Percentiles rank a stretch among this genome's conserved stretches.
phyloP scores from a whole-genome alignment of 805 yeast genomes.

The Ogataea kodamae region DNA sequence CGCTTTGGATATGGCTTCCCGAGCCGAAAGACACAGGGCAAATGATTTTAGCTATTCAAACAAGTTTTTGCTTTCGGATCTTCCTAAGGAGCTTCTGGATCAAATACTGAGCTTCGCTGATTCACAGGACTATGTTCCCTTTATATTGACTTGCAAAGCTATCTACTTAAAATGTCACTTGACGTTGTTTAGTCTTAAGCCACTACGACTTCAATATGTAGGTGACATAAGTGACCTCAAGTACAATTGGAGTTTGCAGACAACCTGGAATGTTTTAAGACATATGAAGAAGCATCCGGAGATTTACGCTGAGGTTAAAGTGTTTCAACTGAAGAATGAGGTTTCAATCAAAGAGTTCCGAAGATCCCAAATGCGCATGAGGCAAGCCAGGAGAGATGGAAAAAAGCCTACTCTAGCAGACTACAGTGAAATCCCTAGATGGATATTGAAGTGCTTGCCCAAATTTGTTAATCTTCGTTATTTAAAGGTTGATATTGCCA shows the following conservation, averaged over 20 bases:
- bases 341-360: slow-evolving; percentile 7
- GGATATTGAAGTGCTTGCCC: slow-evolving; percentile 7
- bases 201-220: slow-evolving; percentile 17
- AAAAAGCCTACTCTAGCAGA: neutral
- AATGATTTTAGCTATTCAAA: neutral
- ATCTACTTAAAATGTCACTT: slow-evolving; percentile 19
- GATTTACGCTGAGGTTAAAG: slow-evolving; percentile 15
- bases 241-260: slow-evolving; percentile 9
- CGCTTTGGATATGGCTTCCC: slow-evolving; percentile 8
- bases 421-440: slow-evolving; percentile 9
- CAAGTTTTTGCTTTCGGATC: slow-evolving; percentile 7
- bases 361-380: neutral
- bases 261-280: slow-evolving; percentile 13
- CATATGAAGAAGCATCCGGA: slow-evolving; percentile 13
- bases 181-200: slow-evolving; percentile 20
- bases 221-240: slow-evolving; percentile 6
- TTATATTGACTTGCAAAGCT: slow-evolving; percentile 18
- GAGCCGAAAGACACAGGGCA: slow-evolving; percentile 1
- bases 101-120: slow-evolving; percentile 14
- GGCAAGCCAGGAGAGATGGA: neutral
- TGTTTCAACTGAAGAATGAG: slow-evolving; percentile 15
- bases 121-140: slow-evolving; percentile 15
- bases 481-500: slow-evolving; percentile 17
- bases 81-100: slow-evolving; percentile 28
- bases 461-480: slow-evolving; percentile 15